These are phyloP conservation scores for Ophiostoma perfectum DNA, from an alignment of 2,329 filamentous ascomycete species.

Conservation along the genomic window DNA sequence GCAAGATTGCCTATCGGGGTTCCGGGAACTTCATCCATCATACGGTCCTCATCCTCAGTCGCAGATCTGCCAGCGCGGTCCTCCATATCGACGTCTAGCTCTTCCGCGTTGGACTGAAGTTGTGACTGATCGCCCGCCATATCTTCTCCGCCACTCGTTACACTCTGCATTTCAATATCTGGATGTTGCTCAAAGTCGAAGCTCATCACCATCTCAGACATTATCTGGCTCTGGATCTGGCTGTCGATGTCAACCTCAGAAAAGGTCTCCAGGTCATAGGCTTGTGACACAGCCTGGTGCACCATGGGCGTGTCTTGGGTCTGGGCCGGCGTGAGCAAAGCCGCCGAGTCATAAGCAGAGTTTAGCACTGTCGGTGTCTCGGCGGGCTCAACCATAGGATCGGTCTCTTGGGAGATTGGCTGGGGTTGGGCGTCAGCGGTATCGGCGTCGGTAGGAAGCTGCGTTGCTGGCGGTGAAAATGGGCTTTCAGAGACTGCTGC, in stretches of 20 bases:
- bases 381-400: not conserved
- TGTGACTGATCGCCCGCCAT: no score
- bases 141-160: constrained; percentile 14
- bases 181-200: constrained; percentile 21
- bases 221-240: constrained; percentile 26
- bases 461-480: not conserved
- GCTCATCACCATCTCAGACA: constrained; percentile 26
- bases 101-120: no score
- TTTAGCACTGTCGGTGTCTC: no score
- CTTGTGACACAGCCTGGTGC: not conserved
- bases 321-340: constrained; percentile 21
- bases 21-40: constrained; percentile 8
- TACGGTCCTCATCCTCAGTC: constrained; percentile 12
- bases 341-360: not conserved
- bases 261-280: not conserved
- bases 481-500: not conserved
- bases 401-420: not conserved
- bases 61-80: not conserved
- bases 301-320: constrained; percentile 16
- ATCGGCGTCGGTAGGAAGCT: not conserved
- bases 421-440: not conserved
- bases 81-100: not conserved
- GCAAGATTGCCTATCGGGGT: not conserved
- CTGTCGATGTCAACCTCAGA: constrained; percentile 19
- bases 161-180: constrained; percentile 22